Evolutionary conservation across 169 alveolate species (phyloP).

Genomic region (Eimeria zaria): DNA sequence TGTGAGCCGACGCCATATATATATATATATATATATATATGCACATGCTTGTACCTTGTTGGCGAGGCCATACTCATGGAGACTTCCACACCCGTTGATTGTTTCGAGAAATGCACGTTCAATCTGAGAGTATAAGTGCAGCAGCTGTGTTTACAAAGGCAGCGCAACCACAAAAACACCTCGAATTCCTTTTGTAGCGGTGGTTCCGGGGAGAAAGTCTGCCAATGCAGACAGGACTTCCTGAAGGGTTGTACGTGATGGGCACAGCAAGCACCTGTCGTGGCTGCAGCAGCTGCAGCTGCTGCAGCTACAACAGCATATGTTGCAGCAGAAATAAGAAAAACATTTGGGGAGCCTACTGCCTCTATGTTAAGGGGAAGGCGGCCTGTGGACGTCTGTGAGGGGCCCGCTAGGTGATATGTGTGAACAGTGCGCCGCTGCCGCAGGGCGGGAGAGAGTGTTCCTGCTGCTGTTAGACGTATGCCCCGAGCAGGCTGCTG

Average conservation of each 20-base stretch:
- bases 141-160: not conserved
- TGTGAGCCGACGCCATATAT: too few relatives aligned
- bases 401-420: slow-evolving; percentile 16
- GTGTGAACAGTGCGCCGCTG: slow-evolving; percentile 66
- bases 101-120: not conserved
- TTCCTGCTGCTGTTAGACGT: slow-evolving; percentile 45
- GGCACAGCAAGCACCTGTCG: not conserved
- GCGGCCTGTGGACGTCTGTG: not conserved
- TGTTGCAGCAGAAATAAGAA: not conserved
- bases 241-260: not conserved
- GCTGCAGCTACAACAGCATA: not conserved
- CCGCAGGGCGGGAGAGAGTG: slow-evolving; percentile 56
- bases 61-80: too few relatives aligned
- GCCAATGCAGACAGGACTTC: not conserved
- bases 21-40: too few relatives aligned
- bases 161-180: not conserved
- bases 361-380: not conserved
- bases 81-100: not conserved
- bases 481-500: slow-evolving; percentile 37
- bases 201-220: not conserved
- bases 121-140: not conserved
- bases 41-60: too few relatives aligned
- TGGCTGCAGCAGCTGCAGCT: not conserved
- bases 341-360: not conserved
- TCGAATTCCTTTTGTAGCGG: not conserved